Evolutionary conservation across 2,329 filamentous ascomycete species (phyloP).

Genomic region (Dothistroma pini): DNA sequence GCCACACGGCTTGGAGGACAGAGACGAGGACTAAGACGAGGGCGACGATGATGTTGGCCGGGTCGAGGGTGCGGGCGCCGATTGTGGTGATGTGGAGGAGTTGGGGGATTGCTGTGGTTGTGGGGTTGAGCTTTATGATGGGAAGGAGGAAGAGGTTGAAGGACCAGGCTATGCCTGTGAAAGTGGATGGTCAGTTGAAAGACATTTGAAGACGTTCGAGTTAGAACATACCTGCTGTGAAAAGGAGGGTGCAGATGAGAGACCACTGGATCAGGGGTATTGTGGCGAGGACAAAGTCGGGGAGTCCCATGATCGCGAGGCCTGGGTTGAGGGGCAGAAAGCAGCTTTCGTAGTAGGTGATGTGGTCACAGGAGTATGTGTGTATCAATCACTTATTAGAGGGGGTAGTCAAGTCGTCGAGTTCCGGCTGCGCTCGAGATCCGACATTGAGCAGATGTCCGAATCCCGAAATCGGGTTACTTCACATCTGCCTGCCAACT

Average conservation of each 20-base stretch:
- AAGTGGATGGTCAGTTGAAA: too few relatives aligned
- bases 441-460: neutral
- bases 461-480: neutral
- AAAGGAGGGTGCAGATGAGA: neutral
- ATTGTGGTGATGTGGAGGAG: neutral
- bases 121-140: constrained; percentile 6
- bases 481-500: neutral
- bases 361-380: too few relatives aligned
- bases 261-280: neutral
- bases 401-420: neutral
- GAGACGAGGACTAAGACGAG: neutral
- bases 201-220: too few relatives aligned
- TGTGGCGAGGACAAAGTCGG: neutral
- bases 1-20: neutral
- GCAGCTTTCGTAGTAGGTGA: too few relatives aligned
- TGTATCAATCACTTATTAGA: neutral
- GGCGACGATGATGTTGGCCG: neutral
- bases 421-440: neutral
- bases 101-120: neutral
- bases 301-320: neutral
- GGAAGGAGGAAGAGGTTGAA: constrained; percentile 4
- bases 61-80: constrained; percentile 4
- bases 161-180: constrained; percentile 4
- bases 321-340: too few relatives aligned
- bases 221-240: neutral